Base-by-base conservation (phyloP, 2,329 filamentous ascomycete species). In the Sarocladium strictum region DNA sequence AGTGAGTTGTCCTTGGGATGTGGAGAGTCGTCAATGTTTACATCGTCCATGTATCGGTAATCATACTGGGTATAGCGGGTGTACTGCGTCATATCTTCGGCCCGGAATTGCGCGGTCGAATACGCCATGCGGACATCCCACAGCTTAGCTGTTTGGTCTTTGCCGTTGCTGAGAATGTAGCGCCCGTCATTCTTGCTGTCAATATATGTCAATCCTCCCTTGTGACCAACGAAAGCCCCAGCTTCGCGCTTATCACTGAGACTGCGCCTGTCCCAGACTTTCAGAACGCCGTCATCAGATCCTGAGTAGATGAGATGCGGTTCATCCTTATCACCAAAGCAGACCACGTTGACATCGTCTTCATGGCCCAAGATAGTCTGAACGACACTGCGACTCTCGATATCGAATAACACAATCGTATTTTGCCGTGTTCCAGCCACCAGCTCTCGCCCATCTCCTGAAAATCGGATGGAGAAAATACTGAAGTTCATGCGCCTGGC, bases 291-390 rank as follows among this genome's bases (percentile, higher is more conserved):
- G 65, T 99, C 94, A 65, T 99, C 94, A 0, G 91, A 96, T 19
- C 94, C 94, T 0, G 92, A 97, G 71, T 97, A 97, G 2, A 99
- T 77, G 57, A 97, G 93, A 66, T 99, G 92, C 1, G 94, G 93
- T 0, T 90, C 95, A 27, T 82, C 81, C 57, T 85, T 85, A 69
- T 97, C 92, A 1, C 91, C 94, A 64, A 96, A 97, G 69, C 92
- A 97, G 1, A 99, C 94, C 3, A 94, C 94, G 63, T 97, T 99
- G 54, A 97, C 93, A 67, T 99, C 91, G 61, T 95, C 84, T 3
- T 83, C 75, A 65, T 99, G 94, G 0, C 90, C 92, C 15, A 77
- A 75, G 24, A 96, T 83, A 49, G 84, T 81, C 54, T 97, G 83
- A 29, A 95, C 78, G 0, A 89, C 83, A 45, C 80, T 79, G 17